Base-by-base conservation (phyloP, 805 yeast genomes). In the Metschnikowia matae region DNA sequence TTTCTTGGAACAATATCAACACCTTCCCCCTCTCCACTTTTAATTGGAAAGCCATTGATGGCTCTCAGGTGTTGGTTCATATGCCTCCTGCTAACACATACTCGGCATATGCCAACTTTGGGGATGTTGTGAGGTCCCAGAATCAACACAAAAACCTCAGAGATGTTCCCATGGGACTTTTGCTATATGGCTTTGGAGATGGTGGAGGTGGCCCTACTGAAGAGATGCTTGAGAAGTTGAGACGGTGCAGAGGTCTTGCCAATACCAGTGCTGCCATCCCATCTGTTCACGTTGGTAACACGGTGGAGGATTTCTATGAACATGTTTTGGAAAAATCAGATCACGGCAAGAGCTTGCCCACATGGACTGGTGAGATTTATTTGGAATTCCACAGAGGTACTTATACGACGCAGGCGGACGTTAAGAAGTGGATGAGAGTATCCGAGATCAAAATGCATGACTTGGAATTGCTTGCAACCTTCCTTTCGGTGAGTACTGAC, bases 191-290 rank as follows among this genome's bases (percentile, higher is more conserved):
- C 37, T 84, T 87, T 60, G 99, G 99, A 61, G 99, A 92, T 65
- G 99, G 99, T 60, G 99, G 99, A 54, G 99, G 99, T 56, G 99
- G 99, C 6, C 98, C 99, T 42, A 84, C 89, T 3, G 87, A 87
- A 37, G 96, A 88, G 62, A 91, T 90, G 96, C 62, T 92, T 55
- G 98, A 94, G 64, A 91, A 89, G 65, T 76, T 92, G 62, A 82
- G 98, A 63, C 83, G 98, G 59, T 85, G 92, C 65, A 80, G 98
- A 62, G 97, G 97, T 14, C 67, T 91, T 52, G 79, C 90, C 18
- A 87, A 92, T 62, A 84, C 85, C 4, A 85, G 85, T 13, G 95
- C 92, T 3, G 75, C 79, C 44, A 77, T 94, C 51, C 98, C 98
- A 2, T 79, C 86, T 1, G 88, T 91, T 18, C 84, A 89, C 48